These are phyloP conservation scores for Lachancea sp. DNA, from an alignment of 805 yeast genomes.

Conservation along the genomic window DNA sequence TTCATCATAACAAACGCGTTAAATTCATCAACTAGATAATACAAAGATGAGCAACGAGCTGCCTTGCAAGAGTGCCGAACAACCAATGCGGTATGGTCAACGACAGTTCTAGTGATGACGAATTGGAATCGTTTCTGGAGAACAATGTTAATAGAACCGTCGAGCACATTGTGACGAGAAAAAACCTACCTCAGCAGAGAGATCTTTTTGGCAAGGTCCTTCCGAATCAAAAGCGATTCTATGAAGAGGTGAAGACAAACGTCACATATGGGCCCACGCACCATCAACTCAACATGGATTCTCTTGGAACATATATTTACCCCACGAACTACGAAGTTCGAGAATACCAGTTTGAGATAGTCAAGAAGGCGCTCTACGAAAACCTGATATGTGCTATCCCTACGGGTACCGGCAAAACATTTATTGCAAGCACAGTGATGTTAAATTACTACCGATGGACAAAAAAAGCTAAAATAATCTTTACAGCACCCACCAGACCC, in stretches of 20 bases:
- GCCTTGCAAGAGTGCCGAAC: conserved; percentile 8
- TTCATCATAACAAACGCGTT: neutral
- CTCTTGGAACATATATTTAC: conserved; percentile 52
- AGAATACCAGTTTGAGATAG: conserved; percentile 83
- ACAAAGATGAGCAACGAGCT: neutral
- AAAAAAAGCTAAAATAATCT: conserved; percentile 66
- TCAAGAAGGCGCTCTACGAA: conserved; percentile 59
- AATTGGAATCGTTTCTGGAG: conserved; percentile 28
- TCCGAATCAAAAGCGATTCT: conserved; percentile 26
- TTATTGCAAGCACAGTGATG: conserved; percentile 92
- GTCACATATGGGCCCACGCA: conserved; percentile 41
- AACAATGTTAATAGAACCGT: conserved; percentile 31
- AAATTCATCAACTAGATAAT: neutral
- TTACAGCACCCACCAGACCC: conserved; percentile 97
- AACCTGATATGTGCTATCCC: conserved; percentile 88
- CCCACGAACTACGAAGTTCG: conserved; percentile 81
- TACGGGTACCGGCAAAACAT: conserved; percentile 95
- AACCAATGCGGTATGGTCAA: conserved; percentile 7
- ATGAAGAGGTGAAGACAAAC: conserved; percentile 35
- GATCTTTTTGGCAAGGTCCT: conserved; percentile 31
- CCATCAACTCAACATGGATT: conserved; percentile 41
- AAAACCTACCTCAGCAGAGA: conserved; percentile 31
- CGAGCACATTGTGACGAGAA: conserved; percentile 27
- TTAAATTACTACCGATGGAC: conserved; percentile 87
- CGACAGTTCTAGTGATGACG: conserved; percentile 24